Evolutionary conservation across 768 basidiomycete species (phyloP), one percentile per base, ranked within the genome.

Genomic region (Trametes coccinea): DNA sequence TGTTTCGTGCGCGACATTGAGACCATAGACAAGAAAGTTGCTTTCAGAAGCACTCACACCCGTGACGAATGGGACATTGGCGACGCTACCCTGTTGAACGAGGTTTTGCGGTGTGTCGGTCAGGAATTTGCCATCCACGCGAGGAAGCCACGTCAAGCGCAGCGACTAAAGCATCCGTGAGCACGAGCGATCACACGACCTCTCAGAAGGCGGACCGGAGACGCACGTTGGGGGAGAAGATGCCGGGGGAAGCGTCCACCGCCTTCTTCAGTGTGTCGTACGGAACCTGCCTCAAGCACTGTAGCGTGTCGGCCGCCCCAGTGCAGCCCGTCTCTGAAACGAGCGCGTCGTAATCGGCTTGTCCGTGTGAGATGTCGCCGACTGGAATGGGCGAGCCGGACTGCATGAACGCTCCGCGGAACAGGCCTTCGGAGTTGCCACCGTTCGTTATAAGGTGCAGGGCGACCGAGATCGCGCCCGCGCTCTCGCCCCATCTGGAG

Each of bases 71-170:
- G 81, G 82, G 6, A 84, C 70, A 8, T 77, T 76, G 0, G 83
- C 81, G 14, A 84, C 74, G 52, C 73, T 76, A 0, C 80, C 80
- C 40, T 79, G 62, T 57, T 75, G 69, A 14, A 84, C 74, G 10
- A 82, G 73, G 13, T 73, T 17, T 78, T 64, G 62, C 10, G 82
- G 61, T 3, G 48, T 61, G 43, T 79, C 80, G 2, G 75, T 76
- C 17, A 85, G 59, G 66, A 84, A 80, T 1, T 73, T 67, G 2
- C 81, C 83, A 62, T 85, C 84, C 4, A 76, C 71, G 5, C 82
- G 75, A 44, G 83, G 82, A 2, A 80, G 67, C 82, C 81, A 86
- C 0, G 82, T 75, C 47, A 83, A 70, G 34, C 68, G 71, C 54
- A 82, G 67, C 1, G 81, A 78, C 82, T 83, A 41, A 1, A 58